phyloP scores from a whole-genome alignment of 2,329 filamentous ascomycete species.

The Cytospora schulzeri region DNA sequence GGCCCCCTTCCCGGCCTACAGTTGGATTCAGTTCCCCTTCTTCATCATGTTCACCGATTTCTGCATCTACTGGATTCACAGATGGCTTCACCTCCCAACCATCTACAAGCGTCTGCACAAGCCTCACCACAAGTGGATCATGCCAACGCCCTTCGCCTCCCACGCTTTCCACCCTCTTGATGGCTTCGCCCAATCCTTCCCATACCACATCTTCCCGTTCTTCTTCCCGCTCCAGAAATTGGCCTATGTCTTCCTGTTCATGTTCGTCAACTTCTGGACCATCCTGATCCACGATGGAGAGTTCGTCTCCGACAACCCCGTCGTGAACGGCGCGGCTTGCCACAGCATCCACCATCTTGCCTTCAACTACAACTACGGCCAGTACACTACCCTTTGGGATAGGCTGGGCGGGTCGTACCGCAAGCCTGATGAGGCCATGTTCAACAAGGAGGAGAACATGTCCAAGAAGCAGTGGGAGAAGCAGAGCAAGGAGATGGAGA shows the following conservation, averaged over 20 bases:
- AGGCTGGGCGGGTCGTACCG: slow-evolving; percentile 84
- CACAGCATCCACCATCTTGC: slow-evolving; percentile 89
- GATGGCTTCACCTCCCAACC: slow-evolving; percentile 76
- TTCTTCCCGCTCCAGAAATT: slow-evolving; percentile 91
- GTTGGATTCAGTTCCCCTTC: slow-evolving; percentile 80
- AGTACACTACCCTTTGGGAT: slow-evolving; percentile 93
- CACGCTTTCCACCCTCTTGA: slow-evolving; percentile 95
- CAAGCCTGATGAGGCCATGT: slow-evolving; percentile 82
- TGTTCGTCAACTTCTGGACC: slow-evolving; percentile 96
- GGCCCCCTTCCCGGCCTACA: slow-evolving; percentile 77
- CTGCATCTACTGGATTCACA: slow-evolving; percentile 90
- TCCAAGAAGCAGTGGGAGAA: slow-evolving; percentile 75
- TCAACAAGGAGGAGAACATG: slow-evolving; percentile 85
- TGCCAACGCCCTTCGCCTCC: slow-evolving; percentile 90
- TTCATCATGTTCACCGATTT: slow-evolving; percentile 89
- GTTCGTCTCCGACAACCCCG: slow-evolving; percentile 85
- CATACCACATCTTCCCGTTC: slow-evolving; percentile 93
- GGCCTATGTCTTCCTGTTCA: slow-evolving; percentile 81
- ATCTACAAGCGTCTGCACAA: slow-evolving; percentile 93
- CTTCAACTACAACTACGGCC: slow-evolving; percentile 91
- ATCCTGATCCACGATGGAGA: slow-evolving; percentile 96
- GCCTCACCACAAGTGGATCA: slow-evolving; percentile 99
- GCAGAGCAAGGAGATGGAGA: slow-evolving; percentile 76
- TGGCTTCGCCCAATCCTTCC: slow-evolving; percentile 83
- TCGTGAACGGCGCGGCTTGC: slow-evolving; percentile 93